Base-by-base conservation (phyloP, 2,329 filamentous ascomycete species). In the Xylaria sp. region DNA sequence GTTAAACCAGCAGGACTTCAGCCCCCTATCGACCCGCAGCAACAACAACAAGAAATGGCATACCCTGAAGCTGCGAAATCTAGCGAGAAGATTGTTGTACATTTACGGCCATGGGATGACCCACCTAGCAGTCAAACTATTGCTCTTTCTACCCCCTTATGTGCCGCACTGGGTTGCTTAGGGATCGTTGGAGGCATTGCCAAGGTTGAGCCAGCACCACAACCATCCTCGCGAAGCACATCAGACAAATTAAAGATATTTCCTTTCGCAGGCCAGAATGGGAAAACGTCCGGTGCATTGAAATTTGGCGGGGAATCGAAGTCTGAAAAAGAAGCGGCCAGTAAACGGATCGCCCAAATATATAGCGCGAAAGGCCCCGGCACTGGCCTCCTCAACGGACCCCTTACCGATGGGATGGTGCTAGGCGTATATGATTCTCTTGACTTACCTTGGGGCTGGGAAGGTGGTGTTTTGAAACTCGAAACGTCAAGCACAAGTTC, bases 281-380 rank as follows among this genome's bases (percentile, higher is more conserved):
- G 85, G 3, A 90, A 89, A 73, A 81, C 85, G 48, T 86, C 85
- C 43, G 86, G 91, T 55, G 91, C 91, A 0, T 84, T 98, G 25
- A 94, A 90, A 75, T 97, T 98, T 77, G 95, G 95, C 4, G 93
- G 94, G 15, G 94, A 97, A 74, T 92, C 93, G 0, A 93, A 93
- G 74, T 88, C 92, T 6, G 93, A 96, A 73, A 90, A 91, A 62
- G 93, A 97, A 76, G 93, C 94, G 73, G 89, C 90, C 2, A 84
- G 88, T 15, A 91, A 91, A 76, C 88, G 89, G 52, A 90, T 97
- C 70, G 88, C 89, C 71, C 86, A 90, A 12, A 87, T 93, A 2
- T 96, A 96, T 74, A 88, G 89, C 23, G 86, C 84, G 36, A 86
- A 84, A 46, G 83, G 79, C 10, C 78, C 82, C 0, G 63, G 61